Base-by-base conservation (phyloP, 495 filamentous ascomycete genomes). In the Hyaloscypha bicolor region DNA sequence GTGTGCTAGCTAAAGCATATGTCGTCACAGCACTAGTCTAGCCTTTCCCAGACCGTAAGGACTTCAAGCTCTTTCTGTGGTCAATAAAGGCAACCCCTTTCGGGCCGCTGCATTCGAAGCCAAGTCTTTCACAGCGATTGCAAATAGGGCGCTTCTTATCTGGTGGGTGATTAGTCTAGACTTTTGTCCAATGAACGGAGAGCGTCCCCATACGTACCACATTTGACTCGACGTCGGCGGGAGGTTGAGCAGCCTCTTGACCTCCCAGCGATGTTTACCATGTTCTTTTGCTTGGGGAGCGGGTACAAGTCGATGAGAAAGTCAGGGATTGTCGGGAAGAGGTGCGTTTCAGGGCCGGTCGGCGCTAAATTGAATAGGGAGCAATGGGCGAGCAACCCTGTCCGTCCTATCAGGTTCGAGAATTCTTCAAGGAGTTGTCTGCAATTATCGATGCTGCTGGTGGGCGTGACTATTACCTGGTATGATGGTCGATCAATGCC, bases 351-450 rank as follows among this genome's bases (percentile, higher is more conserved):
- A 29, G 22, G 16, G 42, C 25, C 31, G n/a, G 29, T 45, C 6
- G 14, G 22, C 42, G 32, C 61, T 55, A 53, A 48, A 55, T 42
- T 42, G 3, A 6, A 30, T 63, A 4, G 39, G 61, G 61, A 22
- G 6, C 61, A 63, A 30, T 63, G 42, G 9, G 61, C 61, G 61
- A 63, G 48, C 9, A 63, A 63, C 61, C 61, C 29, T 62, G 60
- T 60, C 21, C 30, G 22, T 32, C 21, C 53, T 2, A 56, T 32
- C 21, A 56, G 6, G 53, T 32, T 56, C 42, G 16, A 48, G 42
- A 16, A 48, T 48, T 4, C 42, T 48, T 48, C 42, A 48, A 6
- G 3, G 16, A 16, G 16, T 19, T 19, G 42, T 48, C 11, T 48
- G 42, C 42, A 48, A 19, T 14, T 8, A 14, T 19, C 16, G 42